phyloP scores from a whole-genome alignment of 2,329 filamentous ascomycete genomes.

The Ilyonectria sp. region DNA sequence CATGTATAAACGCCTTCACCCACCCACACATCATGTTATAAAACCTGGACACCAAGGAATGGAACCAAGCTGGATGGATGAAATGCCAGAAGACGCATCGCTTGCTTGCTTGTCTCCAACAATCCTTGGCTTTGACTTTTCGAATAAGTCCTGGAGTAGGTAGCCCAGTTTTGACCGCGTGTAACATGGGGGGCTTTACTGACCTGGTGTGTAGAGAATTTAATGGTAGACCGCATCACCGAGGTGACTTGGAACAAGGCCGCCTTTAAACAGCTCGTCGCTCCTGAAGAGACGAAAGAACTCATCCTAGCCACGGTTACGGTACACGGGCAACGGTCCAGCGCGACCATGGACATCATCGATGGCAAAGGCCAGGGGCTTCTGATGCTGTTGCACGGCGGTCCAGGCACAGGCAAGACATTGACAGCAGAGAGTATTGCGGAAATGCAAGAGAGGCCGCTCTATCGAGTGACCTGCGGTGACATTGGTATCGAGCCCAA shows the following conservation, averaged over 20 bases:
- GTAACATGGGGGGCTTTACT: not conserved
- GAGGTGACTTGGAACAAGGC: conserved; percentile 34
- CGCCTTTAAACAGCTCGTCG: conserved; percentile 31
- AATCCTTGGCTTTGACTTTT: conserved; percentile 27
- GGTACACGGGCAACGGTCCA: conserved; percentile 20
- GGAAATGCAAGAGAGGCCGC: conserved; percentile 33
- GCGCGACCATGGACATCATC: conserved; percentile 17
- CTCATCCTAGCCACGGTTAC: conserved; percentile 31
- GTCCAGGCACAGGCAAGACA: conserved; percentile 27
- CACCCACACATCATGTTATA: not conserved
- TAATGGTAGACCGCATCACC: conserved; percentile 9
- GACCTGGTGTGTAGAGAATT: not conserved
- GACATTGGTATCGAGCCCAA: conserved; percentile 38
- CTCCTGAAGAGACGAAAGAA: conserved; percentile 20
- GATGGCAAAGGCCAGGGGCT: conserved; percentile 24
- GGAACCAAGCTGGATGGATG: not conserved
- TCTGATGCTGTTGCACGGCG: conserved; percentile 22
- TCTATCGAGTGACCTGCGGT: conserved; percentile 37
- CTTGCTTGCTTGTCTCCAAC: conserved; percentile 7
- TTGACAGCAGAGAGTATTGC: conserved; percentile 39
- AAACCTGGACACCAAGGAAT: too few relatives aligned
- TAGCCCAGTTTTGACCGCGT: too few relatives aligned
- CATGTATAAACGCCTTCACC: conserved; percentile 27
- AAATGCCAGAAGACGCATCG: not conserved
- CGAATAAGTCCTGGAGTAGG: conserved; percentile 30